Evolutionary conservation across 2,329 filamentous ascomycete genomes (phyloP).

Genomic region (Cordyceps militaris): DNA sequence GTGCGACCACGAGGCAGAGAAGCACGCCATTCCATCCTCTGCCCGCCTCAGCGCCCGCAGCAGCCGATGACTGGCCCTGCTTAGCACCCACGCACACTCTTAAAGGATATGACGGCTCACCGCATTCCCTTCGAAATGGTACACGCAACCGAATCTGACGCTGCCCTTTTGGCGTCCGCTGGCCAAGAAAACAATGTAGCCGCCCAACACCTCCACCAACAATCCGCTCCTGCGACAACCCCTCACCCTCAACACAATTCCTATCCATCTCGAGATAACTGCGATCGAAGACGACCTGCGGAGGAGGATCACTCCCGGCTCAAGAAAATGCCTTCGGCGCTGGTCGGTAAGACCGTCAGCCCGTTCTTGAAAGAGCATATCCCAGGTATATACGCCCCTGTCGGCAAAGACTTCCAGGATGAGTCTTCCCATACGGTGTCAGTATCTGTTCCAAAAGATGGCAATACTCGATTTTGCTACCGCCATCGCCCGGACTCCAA

Average conservation of each 20-base stretch:
- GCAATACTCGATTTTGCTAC: constrained; percentile 91
- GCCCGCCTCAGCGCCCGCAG: constrained; percentile 9
- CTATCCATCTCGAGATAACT: constrained; percentile 34
- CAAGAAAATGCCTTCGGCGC: constrained; percentile 54
- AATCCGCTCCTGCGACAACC: background rate
- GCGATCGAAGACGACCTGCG: constrained; percentile 43
- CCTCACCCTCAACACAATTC: constrained; percentile 5
- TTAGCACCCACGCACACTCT: constrained; percentile 7
- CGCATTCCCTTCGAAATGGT: constrained; percentile 10
- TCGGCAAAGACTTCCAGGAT: constrained; percentile 49
- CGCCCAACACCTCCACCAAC: background rate
- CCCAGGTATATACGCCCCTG: constrained; percentile 76
- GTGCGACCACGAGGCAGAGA: background rate
- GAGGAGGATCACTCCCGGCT: constrained; percentile 43
- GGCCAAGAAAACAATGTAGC: constrained; percentile 11
- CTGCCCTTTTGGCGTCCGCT: background rate
- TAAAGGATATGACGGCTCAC: constrained; percentile 9
- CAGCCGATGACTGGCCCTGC: constrained; percentile 10
- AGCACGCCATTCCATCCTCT: constrained; percentile 13
- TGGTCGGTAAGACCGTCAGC: constrained; percentile 71
- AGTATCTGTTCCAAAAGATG: constrained; percentile 35
- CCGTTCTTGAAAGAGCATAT: constrained; percentile 91
- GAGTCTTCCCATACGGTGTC: constrained; percentile 16
- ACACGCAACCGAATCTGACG: constrained; percentile 3
- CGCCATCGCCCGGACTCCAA: constrained; percentile 90